phyloP scores from a whole-genome alignment of 78 protist species.

The Protostelium mycophagum region DNA sequence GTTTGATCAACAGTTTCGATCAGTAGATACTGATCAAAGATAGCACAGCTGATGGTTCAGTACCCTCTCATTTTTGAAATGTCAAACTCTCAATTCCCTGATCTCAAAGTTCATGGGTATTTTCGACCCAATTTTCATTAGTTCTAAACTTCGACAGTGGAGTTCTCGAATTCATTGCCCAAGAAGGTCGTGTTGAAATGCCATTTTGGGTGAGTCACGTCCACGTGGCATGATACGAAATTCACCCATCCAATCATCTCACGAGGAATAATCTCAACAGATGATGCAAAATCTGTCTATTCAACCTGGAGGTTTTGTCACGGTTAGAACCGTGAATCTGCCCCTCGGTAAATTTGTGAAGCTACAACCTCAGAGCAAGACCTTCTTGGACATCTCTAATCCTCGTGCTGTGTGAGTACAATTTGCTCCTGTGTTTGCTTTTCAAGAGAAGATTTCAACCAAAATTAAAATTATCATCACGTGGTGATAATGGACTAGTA shows the following conservation, averaged over 20 bases:
- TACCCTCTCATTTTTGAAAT: constrained; percentile 59
- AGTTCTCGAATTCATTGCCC: constrained; percentile 81
- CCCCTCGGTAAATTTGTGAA: constrained; percentile 63
- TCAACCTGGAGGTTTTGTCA: constrained; percentile 32
- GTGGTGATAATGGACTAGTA: not conserved
- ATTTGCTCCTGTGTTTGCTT: not conserved
- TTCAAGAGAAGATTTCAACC: not conserved
- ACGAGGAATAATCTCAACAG: no score
- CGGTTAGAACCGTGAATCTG: constrained; percentile 35
- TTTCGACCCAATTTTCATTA: not conserved
- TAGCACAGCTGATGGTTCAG: constrained; percentile 32
- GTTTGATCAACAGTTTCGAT: not conserved
- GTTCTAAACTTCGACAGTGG: constrained; percentile 24
- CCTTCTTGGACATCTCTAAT: constrained; percentile 77
- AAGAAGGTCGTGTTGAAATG: constrained; percentile 70
- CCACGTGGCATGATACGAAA: not conserved
- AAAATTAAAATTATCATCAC: not conserved
- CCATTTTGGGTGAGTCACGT: constrained; percentile 59
- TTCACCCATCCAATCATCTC: no score
- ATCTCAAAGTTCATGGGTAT: not conserved
- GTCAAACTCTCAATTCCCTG: constrained; percentile 34
- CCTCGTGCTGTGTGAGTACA: constrained; percentile 77
- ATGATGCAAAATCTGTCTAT: constrained; percentile 67
- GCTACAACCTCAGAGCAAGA: constrained; percentile 73
- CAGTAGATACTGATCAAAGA: not conserved